Evolutionary conservation across 192 early-diverging fungal genomes (phyloP), one percentile per base, ranked within the genome.

Genomic region (Geranomyces variabilis): DNA sequence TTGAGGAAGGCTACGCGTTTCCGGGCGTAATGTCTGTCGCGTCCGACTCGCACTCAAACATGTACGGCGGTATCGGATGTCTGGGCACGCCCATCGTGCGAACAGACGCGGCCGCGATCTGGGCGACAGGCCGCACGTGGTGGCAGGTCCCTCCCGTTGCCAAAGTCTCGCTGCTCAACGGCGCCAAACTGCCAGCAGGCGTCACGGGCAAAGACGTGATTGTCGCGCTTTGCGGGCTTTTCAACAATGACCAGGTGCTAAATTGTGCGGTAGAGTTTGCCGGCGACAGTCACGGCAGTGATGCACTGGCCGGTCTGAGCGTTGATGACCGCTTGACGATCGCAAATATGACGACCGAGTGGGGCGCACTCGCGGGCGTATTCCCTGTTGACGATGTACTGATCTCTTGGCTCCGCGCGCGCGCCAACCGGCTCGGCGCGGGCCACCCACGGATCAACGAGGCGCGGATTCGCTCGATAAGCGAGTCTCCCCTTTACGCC

Each of bases 301-400:
- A 41, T 28, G 88, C 86, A 24, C 81, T 92, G 13, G 70, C 74
- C 28, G 70, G 74, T 15, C 76, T 99, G 63, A 82, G 86, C 0
- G 83, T 99, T 13, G 94, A 96, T 73, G 95, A 96, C 60, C 89
- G 96, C 12, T 83, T 99, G 63, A 94, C 97, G 51, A 94, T 99
- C 69, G 89, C 96, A 71, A 99, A 99, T 81, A 97, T 99, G 97
- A 99, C 97, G 6, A 99, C 97, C 34, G 97, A 99, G 78, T 99
- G 97, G 97, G 97, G 97, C 75, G 94, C 95, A 9, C 85, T 99
- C 24, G 97, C 95, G 48, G 97, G 97, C 43, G 86, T 99, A 9
- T 99, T 99, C 77, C 92, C 94, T 2, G 93, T 96, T 21, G 96
- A 99, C 81, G 84, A 90, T 7, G 75, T 83, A 1, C 92, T 93